A percentile compares a stretch with the other conserved stretches of the same genome.
Conservation (phyloP, 371 early-diverging fungal genomes). For the Mortierella sp. region DNA sequence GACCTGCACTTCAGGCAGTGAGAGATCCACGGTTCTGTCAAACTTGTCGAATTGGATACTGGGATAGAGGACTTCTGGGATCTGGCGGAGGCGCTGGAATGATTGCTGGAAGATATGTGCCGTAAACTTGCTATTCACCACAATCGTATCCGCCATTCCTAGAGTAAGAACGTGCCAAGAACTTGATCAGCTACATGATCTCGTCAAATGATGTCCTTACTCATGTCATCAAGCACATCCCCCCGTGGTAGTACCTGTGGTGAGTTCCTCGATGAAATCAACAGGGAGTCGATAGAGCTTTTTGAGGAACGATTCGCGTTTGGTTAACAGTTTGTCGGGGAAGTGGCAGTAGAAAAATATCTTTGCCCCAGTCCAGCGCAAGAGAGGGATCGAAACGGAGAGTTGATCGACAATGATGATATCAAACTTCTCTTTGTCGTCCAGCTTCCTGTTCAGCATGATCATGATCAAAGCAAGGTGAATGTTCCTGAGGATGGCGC, state of each 20-base stretch:
- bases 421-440: constrained; percentile 67
- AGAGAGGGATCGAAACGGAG: constrained; percentile 86
- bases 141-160: constrained; percentile 89
- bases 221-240: too few relatives aligned
- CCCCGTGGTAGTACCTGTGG: constrained; percentile 71
- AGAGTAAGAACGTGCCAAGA: not conserved
- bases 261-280: constrained; percentile 88
- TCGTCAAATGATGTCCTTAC: not conserved
- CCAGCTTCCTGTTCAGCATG: constrained; percentile 46
- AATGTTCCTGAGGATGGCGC: constrained; percentile 85
- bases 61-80: constrained; percentile 88
- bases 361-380: constrained; percentile 75
- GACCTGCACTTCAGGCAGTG: constrained; percentile 67
- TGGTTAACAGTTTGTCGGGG: constrained; percentile 90
- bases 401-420: constrained; percentile 93
- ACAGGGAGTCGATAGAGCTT: constrained; percentile 85
- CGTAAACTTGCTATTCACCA: constrained; percentile 94
- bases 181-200: not conserved
- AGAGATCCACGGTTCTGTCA: constrained; percentile 67
- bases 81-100: constrained; percentile 72
- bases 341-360: constrained; percentile 97
- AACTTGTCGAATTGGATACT: constrained; percentile 85
- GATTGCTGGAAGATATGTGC: constrained; percentile 79
- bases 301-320: constrained; percentile 74
- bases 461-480: constrained; percentile 74